These are phyloP conservation scores for Solioccasus polychromus DNA, from an alignment of 768 basidiomycete species.

Conservation along the genomic window DNA sequence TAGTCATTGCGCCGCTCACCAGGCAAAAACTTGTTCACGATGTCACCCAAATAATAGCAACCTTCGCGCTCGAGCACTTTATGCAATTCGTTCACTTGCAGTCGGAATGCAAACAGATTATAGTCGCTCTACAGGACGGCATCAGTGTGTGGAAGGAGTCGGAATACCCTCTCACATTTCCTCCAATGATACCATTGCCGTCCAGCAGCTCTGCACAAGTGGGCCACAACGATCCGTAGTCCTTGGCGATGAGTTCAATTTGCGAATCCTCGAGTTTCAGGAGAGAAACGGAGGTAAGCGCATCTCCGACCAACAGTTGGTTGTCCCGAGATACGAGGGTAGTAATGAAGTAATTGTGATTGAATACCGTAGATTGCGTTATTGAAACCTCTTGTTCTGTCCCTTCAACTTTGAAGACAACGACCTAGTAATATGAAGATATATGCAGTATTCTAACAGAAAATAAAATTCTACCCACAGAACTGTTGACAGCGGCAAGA, in stretches of 20 bases:
- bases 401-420: conserved; percentile 42
- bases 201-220: conserved; percentile 58
- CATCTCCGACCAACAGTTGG: conserved; percentile 71
- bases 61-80: conserved; percentile 61
- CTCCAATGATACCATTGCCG: conserved; percentile 58
- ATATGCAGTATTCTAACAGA: neutral
- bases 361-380: conserved; percentile 55
- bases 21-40: conserved; percentile 70
- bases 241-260: conserved; percentile 59
- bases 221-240: conserved; percentile 77
- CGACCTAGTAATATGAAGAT: conserved; percentile 38
- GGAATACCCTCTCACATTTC: conserved; percentile 55
- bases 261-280: conserved; percentile 47
- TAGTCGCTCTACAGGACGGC: conserved; percentile 50
- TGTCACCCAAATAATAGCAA: conserved; percentile 69
- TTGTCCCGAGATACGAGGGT: conserved; percentile 56
- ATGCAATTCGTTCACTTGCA: conserved; percentile 42
- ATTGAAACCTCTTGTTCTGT: conserved; percentile 32
- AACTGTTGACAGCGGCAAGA: conserved; percentile 71
- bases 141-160: conserved; percentile 9
- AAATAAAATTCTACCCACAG: conserved; percentile 44
- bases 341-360: conserved; percentile 79
- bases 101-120: conserved; percentile 63
- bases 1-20: conserved; percentile 38
- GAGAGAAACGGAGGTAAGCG: conserved; percentile 74